Base-by-base conservation (phyloP, 2,329 filamentous ascomycete species). In the Fusarium nanum region DNA sequence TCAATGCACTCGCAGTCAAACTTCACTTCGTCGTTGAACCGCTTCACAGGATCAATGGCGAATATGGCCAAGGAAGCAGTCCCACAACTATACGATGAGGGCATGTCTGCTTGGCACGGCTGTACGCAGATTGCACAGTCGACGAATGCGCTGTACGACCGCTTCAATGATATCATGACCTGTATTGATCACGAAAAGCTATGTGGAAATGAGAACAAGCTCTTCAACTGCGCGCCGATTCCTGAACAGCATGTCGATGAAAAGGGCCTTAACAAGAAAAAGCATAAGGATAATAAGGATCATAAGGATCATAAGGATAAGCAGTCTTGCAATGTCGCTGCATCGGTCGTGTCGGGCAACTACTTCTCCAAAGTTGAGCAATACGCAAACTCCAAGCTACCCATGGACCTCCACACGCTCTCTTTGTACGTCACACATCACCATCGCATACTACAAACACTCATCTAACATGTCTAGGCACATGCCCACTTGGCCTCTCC, bases 351-450 rank as follows among this genome's bases (percentile, higher is more conserved):
- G 2, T 83, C 84, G 13, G 84, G 84, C 11, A 88, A 86, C 65
- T 89, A 90, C 75, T 93, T 94, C 72, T 86, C 89, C 16, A 97
- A 96, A 78, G 91, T 93, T 16, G 91, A 93, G 74, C 81, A 90
- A 2, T 97, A 97, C 76, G 85, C 88, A 47, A 97, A 97, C 77
- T 92, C 93, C 4, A 88, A 87, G 60, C 82, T 97, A 7, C 91
- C 93, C 0, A 82, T 85, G 37, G 83, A 91, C 64, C 82, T 97
- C 3, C 88, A 89, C 1, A 87, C 89, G 0, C 84, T 96, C 49
- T 88, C 87, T 73, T 81, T 95, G 85, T 92, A 83, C 74, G 86
- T 79, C 10, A 16, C 16, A n/a, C 78, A 10, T n/a, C 18, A n/a
- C 4, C 18, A 5, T 30, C 40, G 10, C 3, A 13, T 34, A 14